These are phyloP conservation scores for Lentinula sp. DNA, from an alignment of 768 basidiomycete species.

Conservation along the genomic window DNA sequence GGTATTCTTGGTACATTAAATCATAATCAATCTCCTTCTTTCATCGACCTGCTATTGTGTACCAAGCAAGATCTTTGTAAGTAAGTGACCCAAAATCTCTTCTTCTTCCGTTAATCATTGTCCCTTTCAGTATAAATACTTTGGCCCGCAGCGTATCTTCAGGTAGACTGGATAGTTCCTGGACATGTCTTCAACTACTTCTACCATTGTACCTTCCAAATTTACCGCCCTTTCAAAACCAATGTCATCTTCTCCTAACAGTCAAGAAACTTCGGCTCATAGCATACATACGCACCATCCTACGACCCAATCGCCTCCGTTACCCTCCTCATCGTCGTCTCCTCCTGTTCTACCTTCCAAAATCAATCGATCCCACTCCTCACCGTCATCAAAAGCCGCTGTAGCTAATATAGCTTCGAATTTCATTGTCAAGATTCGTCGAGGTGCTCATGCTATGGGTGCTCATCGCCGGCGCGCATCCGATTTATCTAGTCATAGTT, in stretches of 20 bases:
- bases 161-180: not conserved
- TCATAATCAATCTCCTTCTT: too few relatives aligned
- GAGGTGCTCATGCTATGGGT: not conserved
- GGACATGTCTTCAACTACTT: not conserved
- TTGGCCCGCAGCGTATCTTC: too few relatives aligned
- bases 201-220: not conserved
- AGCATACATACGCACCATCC: not conserved
- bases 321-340: not conserved
- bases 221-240: not conserved
- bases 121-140: too few relatives aligned
- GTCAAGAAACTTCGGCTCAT: not conserved
- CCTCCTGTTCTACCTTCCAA: not conserved
- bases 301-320: not conserved
- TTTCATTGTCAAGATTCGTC: not conserved
- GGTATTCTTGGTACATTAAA: too few relatives aligned
- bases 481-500: not conserved
- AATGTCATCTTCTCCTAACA: not conserved
- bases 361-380: not conserved
- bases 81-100: too few relatives aligned
- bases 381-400: not conserved
- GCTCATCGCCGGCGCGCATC: not conserved
- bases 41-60: too few relatives aligned
- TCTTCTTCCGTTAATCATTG: too few relatives aligned
- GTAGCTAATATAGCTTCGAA: not conserved
- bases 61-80: too few relatives aligned